Percentiles rank a stretch among this genome's conserved stretches.
phyloP scores from a whole-genome alignment of 2,329 filamentous ascomycete species.

The Sphaerulina populicola region DNA sequence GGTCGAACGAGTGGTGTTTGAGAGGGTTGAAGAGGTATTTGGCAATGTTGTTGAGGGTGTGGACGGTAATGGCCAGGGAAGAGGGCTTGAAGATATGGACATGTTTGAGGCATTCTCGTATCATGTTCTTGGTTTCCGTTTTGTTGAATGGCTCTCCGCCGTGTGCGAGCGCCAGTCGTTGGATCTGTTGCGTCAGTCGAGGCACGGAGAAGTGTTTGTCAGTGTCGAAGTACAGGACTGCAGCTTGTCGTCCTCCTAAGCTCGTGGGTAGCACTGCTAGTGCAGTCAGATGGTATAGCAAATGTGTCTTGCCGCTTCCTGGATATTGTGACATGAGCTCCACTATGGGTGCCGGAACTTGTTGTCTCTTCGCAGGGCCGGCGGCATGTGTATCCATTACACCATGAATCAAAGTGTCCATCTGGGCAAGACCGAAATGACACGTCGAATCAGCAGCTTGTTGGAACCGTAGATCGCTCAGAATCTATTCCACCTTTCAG shows the following conservation, averaged over 20 bases:
- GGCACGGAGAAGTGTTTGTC: slow-evolving; percentile 47
- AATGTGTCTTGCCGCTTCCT: slow-evolving; percentile 50
- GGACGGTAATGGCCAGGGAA: slow-evolving; percentile 44
- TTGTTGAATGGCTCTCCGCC: slow-evolving; percentile 1
- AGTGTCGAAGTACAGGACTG: slow-evolving; percentile 50
- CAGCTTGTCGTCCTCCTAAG: slow-evolving; percentile 41
- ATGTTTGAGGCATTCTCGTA: slow-evolving; percentile 43
- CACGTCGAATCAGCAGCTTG: slow-evolving; percentile 11
- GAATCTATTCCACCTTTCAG: slow-evolving; percentile 29
- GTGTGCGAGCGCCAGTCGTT: slow-evolving; percentile 1
- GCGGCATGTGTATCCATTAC: slow-evolving; percentile 10
- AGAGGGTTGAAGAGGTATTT: slow-evolving; percentile 42
- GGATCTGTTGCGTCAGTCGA: slow-evolving; percentile 39
- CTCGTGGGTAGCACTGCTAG: slow-evolving; percentile 44
- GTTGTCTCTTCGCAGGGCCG: slow-evolving; percentile 8
- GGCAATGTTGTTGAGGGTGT: slow-evolving; percentile 43
- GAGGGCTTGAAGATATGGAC: slow-evolving; percentile 52
- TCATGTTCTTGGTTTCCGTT: slow-evolving; percentile 16
- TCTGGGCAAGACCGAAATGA: slow-evolving; percentile 38
- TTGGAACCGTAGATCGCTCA: slow-evolving; percentile 34
- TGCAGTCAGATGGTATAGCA: slow-evolving; percentile 50
- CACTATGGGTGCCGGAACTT: slow-evolving; percentile 36
- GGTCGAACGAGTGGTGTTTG: slow-evolving; percentile 41
- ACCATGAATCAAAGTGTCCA: slow-evolving; percentile 37
- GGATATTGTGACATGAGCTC: slow-evolving; percentile 48